Evolutionary conservation across 1,284 basidiomycete species (phyloP), one percentile per base, ranked within the genome.

Genomic region (Xerocomus cyaneibrunnescens): DNA sequence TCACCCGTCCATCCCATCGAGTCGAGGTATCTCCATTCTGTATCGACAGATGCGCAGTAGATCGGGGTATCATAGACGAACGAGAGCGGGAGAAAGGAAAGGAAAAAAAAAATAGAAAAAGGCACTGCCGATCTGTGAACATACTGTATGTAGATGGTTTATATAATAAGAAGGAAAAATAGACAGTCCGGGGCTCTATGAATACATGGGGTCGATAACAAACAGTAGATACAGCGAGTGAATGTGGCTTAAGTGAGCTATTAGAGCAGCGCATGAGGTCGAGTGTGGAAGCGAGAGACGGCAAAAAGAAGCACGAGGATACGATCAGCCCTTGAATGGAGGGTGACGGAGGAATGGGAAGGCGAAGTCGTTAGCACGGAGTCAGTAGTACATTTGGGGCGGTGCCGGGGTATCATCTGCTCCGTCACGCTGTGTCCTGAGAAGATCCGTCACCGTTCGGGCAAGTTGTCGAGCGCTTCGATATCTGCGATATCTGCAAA

Each of bases 401-500:
- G 37, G 41, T 17, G 46, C n/a, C 36, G 14, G n/a, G 43, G 47
- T 57, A 54, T 56, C 35, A 38, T 21, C 7, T 17, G 41, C 39
- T 48, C 38, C 51, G 38, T 36, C 25, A 40, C 10, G 43, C 35
- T 31, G 36, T 27, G 39, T 41, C 16, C 21, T 6, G 17, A 38
- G 10, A 27, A 17, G 9, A 27, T 19, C n/a, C 19, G 45, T 66
- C 44, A 68, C 54, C 64, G 64, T 23, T 52, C 48, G 7, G 48
- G 57, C 45, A 51, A 37, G 30, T 61, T 38, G 41, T 66, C 56
- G 9, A 62, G 44, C 14, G 63, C 52, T 46, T 70, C 69, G 14
- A 65, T 9, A 31, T 70, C 68, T 23, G 48, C 51, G 45, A 67
- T 57, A 45, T 67, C 66, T 67, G 39, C 35, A 47, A 52, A 54